phyloP scores from a whole-genome alignment of 148 eudicot genomes.

The Diospyros lotus region DNA sequence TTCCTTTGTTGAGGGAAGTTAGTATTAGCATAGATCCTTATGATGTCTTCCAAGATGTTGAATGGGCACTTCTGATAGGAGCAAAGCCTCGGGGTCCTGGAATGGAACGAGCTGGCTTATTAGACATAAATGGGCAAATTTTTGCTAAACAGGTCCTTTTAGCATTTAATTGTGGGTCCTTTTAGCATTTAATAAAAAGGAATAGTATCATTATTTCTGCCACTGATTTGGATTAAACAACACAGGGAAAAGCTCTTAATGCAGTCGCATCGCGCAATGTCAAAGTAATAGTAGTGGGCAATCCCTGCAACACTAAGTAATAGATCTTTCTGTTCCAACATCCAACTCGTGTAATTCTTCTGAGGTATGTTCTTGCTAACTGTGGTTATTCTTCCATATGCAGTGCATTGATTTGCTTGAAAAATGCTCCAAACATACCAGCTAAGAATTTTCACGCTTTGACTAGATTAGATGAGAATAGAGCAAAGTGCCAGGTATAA shows the following conservation, averaged over 20 bases:
- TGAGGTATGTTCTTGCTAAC: slow-evolving; percentile 7
- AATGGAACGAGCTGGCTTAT: slow-evolving; percentile 88
- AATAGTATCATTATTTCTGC: neutral
- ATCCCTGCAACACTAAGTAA: slow-evolving; percentile 99
- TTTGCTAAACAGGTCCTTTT: slow-evolving; percentile 77
- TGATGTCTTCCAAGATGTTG: slow-evolving; percentile 87
- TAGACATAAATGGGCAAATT: slow-evolving; percentile 90
- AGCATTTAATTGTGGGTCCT: neutral
- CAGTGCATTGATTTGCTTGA: slow-evolving; percentile 96
- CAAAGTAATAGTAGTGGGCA: slow-evolving; percentile 93
- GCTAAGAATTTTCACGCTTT: slow-evolving; percentile 95
- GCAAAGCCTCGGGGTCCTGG: slow-evolving; percentile 99
- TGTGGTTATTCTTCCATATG: slow-evolving; percentile 19
- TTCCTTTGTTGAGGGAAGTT: slow-evolving; percentile 85
- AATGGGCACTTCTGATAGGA: slow-evolving; percentile 97
- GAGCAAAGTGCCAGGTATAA: slow-evolving; percentile 97
- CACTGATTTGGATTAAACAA: slow-evolving; percentile 5
- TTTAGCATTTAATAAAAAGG: neutral
- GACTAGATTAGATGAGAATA: slow-evolving; percentile 92
- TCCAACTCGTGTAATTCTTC: neutral
- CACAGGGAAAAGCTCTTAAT: slow-evolving; percentile 93
- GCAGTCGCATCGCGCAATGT: slow-evolving; percentile 89
- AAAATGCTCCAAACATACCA: slow-evolving; percentile 96
- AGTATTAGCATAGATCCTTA: slow-evolving; percentile 91
- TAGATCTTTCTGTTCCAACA: neutral